Conservation (phyloP, 2,329 filamentous ascomycete species). For the Cladosporium sp. region DNA sequence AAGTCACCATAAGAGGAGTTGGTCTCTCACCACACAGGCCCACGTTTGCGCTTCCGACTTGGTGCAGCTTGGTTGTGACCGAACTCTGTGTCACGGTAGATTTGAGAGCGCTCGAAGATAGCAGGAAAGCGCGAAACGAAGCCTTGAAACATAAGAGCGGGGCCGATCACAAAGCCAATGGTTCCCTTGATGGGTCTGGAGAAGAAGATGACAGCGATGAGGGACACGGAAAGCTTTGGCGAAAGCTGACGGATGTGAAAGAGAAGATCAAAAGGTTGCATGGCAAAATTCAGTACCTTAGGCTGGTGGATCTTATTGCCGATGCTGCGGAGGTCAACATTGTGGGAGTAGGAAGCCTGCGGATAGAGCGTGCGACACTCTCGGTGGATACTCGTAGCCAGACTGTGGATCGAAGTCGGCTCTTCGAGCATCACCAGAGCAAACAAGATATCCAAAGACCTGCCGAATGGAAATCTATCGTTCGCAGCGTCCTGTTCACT, state of each 20-base stretch:
- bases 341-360: constrained; percentile 75
- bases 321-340: constrained; percentile 74
- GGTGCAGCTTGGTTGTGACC: constrained; percentile 83
- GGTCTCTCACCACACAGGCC: constrained; percentile 86
- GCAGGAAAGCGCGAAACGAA: constrained; percentile 13
- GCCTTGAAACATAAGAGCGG: constrained; percentile 17
- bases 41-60: constrained; percentile 95
- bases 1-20: constrained; percentile 82
- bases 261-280: constrained; percentile 84
- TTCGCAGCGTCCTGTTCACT: constrained; percentile 84
- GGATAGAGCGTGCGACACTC: constrained; percentile 78
- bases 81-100: constrained; percentile 84
- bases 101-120: constrained; percentile 55
- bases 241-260: constrained; percentile 70
- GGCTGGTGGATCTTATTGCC: constrained; percentile 83
- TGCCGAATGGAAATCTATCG: constrained; percentile 88
- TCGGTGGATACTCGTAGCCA: constrained; percentile 88
- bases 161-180: constrained; percentile 11
- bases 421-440: constrained; percentile 76
- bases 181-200: constrained; percentile 3
- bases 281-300: constrained; percentile 79
- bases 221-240: constrained; percentile 67
- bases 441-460: constrained; percentile 63
- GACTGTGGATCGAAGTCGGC: constrained; percentile 82
- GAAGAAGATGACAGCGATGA: constrained; percentile 30